These are phyloP conservation scores for Carex arenaria DNA, from an alignment of 202 grass and related monocot genomes.

Conservation along the genomic window DNA sequence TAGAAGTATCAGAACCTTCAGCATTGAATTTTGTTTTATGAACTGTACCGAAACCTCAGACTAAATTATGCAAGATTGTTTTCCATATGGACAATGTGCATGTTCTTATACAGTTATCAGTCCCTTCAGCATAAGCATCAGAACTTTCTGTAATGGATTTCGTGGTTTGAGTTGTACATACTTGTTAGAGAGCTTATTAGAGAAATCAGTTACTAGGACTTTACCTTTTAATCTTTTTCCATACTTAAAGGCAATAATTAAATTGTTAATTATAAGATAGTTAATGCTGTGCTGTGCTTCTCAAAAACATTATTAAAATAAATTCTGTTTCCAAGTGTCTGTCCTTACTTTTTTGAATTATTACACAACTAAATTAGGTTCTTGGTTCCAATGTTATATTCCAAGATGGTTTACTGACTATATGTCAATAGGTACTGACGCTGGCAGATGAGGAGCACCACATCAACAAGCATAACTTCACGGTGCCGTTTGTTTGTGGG, in stretches of 20 bases:
- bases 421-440: slow-evolving; percentile 31
- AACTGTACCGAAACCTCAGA: background rate
- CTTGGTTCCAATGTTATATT: background rate
- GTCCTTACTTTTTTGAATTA: background rate
- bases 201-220: background rate
- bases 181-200: background rate
- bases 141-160: background rate
- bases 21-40: background rate
- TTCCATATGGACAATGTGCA: background rate
- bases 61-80: background rate
- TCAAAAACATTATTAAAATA: background rate
- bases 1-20: background rate
- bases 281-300: background rate
- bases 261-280: background rate
- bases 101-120: slow-evolving; percentile 1
- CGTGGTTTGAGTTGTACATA: background rate
- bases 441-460: slow-evolving; percentile 34
- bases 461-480: slow-evolving; percentile 45
- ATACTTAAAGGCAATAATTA: background rate
- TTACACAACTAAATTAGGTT: background rate
- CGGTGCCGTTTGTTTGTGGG: slow-evolving; percentile 36
- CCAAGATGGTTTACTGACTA: background rate
- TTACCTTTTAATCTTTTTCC: background rate
- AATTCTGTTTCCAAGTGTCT: background rate
- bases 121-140: background rate